Evolutionary conservation across 768 basidiomycete species (phyloP), one percentile per base, ranked within the genome.

Genomic region (Suillus luteus): DNA sequence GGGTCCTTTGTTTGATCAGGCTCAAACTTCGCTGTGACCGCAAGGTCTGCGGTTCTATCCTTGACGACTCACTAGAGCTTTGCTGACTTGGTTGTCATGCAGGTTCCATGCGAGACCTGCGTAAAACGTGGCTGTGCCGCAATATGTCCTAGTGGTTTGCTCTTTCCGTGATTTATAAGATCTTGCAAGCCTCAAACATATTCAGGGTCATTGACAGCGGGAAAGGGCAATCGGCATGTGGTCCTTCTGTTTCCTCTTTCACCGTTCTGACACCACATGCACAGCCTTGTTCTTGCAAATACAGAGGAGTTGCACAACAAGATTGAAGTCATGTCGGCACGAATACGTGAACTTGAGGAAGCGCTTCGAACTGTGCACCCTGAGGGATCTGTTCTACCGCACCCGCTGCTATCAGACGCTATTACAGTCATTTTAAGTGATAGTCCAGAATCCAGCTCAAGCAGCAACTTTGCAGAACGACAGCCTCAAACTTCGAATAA

Each of bases 101-200:
- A 92, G 89, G 81, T 91, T 40, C 91, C 91, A 12, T 93, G 91
- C 76, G 87, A 88, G 75, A 91, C 86, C 72, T 93, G 91, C 70
- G 83, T 84, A 27, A 87, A 88, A 63, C 81, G 90, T 69, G 91
- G 91, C 40, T 92, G 90, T 69, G 85, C 85, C 27, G 79, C 85
- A 19, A 88, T 92, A 62, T 93, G 91, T 75, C 91, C 91, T n/a
- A 85, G 88, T 62, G 91, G 91, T 88, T 67, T 33, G 68, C 40
- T 40, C 64, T 12, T 51, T 58, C 46, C 41, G 44, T 52, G 66
- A 61, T 59, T 64, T n/a, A 43, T 15, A 43, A 43, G 63, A 68
- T 49, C 6, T 49, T 22, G 60, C 49, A 55, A 7, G 19, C 8
- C 35, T 24, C 14, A 41, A 15, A 61, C 40, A 12, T 27, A 12